Percentiles rank a stretch among this genome's conserved stretches.
These are phyloP conservation scores for Ustilago nuda DNA, from an alignment of 1,284 basidiomycete species.

Conservation along the genomic window DNA sequence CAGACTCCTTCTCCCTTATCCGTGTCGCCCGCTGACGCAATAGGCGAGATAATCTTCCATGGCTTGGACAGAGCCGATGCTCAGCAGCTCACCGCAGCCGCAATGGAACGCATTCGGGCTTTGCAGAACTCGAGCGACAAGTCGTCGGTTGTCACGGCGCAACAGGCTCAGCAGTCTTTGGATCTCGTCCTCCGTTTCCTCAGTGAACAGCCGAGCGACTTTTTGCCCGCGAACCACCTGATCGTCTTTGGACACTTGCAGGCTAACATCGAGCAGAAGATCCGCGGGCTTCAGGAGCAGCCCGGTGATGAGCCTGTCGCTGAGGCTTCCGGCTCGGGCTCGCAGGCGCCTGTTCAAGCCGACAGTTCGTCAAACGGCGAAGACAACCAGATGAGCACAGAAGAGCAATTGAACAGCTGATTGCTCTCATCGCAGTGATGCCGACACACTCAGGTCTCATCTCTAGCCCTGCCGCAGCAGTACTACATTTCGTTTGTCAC, in stretches of 20 bases:
- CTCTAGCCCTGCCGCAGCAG: background rate
- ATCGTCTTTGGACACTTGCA: slow-evolving; percentile 42
- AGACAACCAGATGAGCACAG: background rate
- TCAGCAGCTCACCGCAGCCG: slow-evolving; percentile 19
- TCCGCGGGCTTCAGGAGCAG: slow-evolving; percentile 10
- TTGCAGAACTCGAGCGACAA: slow-evolving; percentile 19
- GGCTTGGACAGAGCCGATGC: slow-evolving; percentile 12
- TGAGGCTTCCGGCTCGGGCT: slow-evolving; percentile 1
- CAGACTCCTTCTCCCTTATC: slow-evolving; percentile 41
- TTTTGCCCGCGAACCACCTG: slow-evolving; percentile 39
- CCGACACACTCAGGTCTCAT: no score
- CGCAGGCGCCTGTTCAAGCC: slow-evolving; percentile 3
- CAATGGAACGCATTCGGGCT: slow-evolving; percentile 26
- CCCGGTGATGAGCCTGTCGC: slow-evolving; percentile 1
- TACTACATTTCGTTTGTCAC: background rate
- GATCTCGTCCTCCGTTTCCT: slow-evolving; percentile 43
- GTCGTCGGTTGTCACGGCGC: slow-evolving; percentile 29
- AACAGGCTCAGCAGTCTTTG: slow-evolving; percentile 43
- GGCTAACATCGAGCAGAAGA: slow-evolving; percentile 47
- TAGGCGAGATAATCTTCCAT: slow-evolving; percentile 1
- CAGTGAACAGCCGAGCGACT: slow-evolving; percentile 44
- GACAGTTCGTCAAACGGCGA: slow-evolving; percentile 1
- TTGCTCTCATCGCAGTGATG: slow-evolving; percentile 5
- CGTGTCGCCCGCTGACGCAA: slow-evolving; percentile 33
- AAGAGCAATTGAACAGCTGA: background rate